A percentile compares a stretch with the other conserved stretches of the same genome.
Conservation (phyloP, 2,329 filamentous ascomycete species). For the Pseudogymnoascus sp. region DNA sequence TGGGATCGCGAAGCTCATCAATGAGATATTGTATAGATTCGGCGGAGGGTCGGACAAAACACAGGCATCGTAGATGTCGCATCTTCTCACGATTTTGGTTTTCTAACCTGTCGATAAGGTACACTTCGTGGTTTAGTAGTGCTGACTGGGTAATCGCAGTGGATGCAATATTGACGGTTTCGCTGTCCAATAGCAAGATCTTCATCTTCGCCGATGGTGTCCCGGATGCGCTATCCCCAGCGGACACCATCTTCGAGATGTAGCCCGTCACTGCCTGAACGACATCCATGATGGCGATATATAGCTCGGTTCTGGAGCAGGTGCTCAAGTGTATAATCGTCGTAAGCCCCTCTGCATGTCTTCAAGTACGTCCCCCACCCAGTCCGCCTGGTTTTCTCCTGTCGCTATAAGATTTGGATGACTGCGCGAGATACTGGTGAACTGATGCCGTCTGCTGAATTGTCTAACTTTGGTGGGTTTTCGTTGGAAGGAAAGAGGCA, state of each 20-base stretch:
- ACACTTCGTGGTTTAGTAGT: slow-evolving; percentile 88
- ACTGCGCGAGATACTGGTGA: not conserved
- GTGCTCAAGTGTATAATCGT: slow-evolving; percentile 1
- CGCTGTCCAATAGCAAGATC: slow-evolving; percentile 85
- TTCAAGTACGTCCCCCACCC: not conserved
- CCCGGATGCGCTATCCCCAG: slow-evolving; percentile 62
- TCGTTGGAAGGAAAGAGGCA: not conserved
- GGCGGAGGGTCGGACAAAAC: slow-evolving; percentile 84
- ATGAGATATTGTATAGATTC: slow-evolving; percentile 91
- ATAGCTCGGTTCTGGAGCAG: not conserved
- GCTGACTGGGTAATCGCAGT: slow-evolving; percentile 93
- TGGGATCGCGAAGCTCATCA: slow-evolving; percentile 90
- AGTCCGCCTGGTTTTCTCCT: not conserved
- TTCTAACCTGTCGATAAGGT: slow-evolving; percentile 92
- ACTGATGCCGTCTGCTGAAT: not conserved
- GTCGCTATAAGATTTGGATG: not conserved
- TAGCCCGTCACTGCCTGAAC: slow-evolving; percentile 90
- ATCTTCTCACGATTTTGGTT: slow-evolving; percentile 90
- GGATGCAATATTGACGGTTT: slow-evolving; percentile 90
- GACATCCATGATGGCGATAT: slow-evolving; percentile 66
- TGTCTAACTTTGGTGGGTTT: not conserved
- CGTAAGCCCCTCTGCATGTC: slow-evolving; percentile 1
- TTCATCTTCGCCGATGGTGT: slow-evolving; percentile 89
- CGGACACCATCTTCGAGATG: slow-evolving; percentile 90
- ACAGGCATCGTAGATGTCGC: slow-evolving; percentile 90